These are phyloP conservation scores for Larix kaempferi DNA, from an alignment of 75 land plant genomes.

Conservation along the genomic window DNA sequence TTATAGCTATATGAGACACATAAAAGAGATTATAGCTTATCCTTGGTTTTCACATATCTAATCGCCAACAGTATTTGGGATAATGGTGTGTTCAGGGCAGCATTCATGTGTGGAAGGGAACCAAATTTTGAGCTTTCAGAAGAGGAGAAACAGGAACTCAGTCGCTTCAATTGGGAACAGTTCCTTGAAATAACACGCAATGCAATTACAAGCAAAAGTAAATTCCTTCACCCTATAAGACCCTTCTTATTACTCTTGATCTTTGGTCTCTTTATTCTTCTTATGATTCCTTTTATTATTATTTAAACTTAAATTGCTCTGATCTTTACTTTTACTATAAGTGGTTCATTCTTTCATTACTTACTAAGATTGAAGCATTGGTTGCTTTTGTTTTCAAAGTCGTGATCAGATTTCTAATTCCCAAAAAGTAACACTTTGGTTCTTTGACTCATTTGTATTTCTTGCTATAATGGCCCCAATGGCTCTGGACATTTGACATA, in stretches of 20 bases:
- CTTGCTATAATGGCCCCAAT: not conserved
- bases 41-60: not conserved
- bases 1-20: not conserved
- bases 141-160: constrained; percentile 81
- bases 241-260: not conserved
- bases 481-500: not conserved
- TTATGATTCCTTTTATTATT: too few species aligned
- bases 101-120: constrained; percentile 96
- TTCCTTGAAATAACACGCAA: constrained; percentile 72
- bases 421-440: not conserved
- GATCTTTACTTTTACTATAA: not conserved
- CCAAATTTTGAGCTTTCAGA: constrained; percentile 93
- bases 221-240: not conserved
- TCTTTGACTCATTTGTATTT: not conserved
- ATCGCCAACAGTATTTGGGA: not conserved
- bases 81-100: constrained; percentile 61
- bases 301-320: not conserved
- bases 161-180: constrained; percentile 73
- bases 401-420: not conserved
- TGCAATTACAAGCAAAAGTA: constrained; percentile 75
- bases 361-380: not conserved
- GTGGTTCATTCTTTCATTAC: not conserved
- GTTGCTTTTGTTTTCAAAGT: not conserved
- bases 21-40: not conserved
- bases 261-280: too few species aligned